phyloP scores from a whole-genome alignment of 257 asterid species.

The Lithospermum erythrorhizon region DNA sequence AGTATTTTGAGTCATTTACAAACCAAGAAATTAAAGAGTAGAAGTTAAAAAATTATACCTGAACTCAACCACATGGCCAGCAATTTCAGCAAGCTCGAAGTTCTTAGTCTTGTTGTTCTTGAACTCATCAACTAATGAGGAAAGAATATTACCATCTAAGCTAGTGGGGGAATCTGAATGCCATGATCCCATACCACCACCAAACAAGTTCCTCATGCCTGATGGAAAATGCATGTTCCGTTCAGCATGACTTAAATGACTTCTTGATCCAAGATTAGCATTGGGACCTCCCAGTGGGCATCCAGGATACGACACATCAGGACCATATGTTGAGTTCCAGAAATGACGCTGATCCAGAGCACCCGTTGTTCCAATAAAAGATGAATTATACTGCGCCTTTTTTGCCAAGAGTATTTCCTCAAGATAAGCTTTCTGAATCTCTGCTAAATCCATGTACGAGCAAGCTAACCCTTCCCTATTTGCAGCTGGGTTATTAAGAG shows the following conservation, averaged over 20 bases:
- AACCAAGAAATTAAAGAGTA: not conserved
- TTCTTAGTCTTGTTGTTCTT: conserved; percentile 60
- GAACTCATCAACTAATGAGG: conserved; percentile 63
- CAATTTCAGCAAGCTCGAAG: conserved; percentile 67
- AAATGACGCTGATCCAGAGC: conserved; percentile 34
- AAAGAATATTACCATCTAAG: conserved; percentile 39
- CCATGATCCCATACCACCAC: conserved; percentile 43
- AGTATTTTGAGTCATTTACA: not conserved
- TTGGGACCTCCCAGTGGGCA: conserved; percentile 36
- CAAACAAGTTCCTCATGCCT: conserved; percentile 34
- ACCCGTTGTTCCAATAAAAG: conserved; percentile 26
- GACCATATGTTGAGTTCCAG: conserved; percentile 40
- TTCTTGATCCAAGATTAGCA: conserved; percentile 37
- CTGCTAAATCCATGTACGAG: conserved; percentile 40
- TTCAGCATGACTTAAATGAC: conserved; percentile 38
- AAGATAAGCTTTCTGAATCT: conserved; percentile 50
- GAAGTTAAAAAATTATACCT: conserved; percentile 32
- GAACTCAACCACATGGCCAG: conserved; percentile 80
- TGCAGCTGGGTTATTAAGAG: conserved; percentile 31
- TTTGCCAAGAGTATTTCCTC: conserved; percentile 36
- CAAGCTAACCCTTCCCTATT: conserved; percentile 30
- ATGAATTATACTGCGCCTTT: conserved; percentile 44
- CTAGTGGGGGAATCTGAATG: conserved; percentile 33
- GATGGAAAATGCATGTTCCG: conserved; percentile 35
- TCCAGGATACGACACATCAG: conserved; percentile 40